Evolutionary conservation across 257 asterid genomes (phyloP).

Genomic region (Solanum clarkiae): DNA sequence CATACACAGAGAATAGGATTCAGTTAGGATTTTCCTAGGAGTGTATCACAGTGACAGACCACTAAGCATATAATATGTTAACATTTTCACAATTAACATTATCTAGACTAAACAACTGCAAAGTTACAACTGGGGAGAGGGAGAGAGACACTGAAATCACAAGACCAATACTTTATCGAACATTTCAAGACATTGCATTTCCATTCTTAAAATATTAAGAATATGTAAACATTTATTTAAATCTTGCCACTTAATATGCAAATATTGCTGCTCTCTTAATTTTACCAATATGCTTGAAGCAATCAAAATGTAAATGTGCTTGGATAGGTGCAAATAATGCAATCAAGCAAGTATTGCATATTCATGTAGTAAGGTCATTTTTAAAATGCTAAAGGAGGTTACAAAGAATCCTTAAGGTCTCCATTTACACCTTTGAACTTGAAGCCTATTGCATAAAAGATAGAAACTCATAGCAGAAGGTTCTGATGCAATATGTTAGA

Average conservation of each 20-base stretch:
- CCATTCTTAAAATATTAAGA: background rate
- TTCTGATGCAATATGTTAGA: background rate
- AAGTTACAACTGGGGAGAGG: background rate
- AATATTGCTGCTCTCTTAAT: background rate
- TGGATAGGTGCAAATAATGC: background rate
- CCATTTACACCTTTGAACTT: background rate
- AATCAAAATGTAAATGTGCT: background rate
- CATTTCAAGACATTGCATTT: background rate
- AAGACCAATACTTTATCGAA: background rate
- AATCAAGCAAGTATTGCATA: background rate
- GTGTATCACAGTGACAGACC: background rate
- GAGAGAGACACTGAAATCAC: background rate
- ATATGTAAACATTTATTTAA: background rate
- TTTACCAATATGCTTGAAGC: background rate
- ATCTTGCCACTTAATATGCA: background rate
- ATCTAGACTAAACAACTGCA: background rate
- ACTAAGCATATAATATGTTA: background rate
- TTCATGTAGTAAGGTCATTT: background rate
- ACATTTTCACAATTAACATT: background rate
- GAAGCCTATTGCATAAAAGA: background rate
- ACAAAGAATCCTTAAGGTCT: background rate
- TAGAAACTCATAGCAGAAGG: background rate
- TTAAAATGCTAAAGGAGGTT: background rate
- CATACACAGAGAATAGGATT: constrained; percentile 4
- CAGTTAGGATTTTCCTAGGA: background rate